Evolutionary conservation across 495 filamentous ascomycete genomes (phyloP).

Genomic region (Pyrenopolyporus hunteri): DNA sequence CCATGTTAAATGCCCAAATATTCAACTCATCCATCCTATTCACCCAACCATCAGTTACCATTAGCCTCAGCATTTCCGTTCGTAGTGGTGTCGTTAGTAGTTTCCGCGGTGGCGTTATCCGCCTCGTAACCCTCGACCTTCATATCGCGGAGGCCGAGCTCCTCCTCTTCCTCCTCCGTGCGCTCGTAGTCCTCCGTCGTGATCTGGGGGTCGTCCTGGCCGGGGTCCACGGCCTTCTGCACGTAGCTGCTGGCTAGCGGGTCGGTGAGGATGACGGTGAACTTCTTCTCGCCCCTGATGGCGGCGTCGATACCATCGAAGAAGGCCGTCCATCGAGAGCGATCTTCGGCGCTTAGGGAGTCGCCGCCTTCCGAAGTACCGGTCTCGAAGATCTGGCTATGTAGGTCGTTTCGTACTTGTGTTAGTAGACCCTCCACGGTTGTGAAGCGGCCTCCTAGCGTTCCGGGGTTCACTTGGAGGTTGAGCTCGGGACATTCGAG

Average conservation of each 20-base stretch:
- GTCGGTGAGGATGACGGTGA: slow-evolving; percentile 85
- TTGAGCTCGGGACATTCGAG: slow-evolving; percentile 84
- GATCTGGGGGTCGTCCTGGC: slow-evolving; percentile 79
- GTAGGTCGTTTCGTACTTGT: slow-evolving; percentile 87
- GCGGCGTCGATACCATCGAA: slow-evolving; percentile 76
- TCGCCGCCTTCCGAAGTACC: slow-evolving; percentile 66
- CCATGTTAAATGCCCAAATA: slow-evolving; percentile 17
- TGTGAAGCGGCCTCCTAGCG: slow-evolving; percentile 94
- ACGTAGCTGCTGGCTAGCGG: slow-evolving; percentile 92
- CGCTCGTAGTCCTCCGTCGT: slow-evolving; percentile 82
- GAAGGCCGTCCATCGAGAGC: slow-evolving; percentile 77
- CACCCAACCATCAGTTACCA: not conserved
- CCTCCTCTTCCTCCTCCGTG: slow-evolving; percentile 88
- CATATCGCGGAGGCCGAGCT: slow-evolving; percentile 89
- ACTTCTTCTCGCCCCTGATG: slow-evolving; percentile 80
- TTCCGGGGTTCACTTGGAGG: slow-evolving; percentile 84
- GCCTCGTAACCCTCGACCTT: slow-evolving; percentile 86
- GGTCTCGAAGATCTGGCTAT: slow-evolving; percentile 81
- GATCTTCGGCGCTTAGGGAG: slow-evolving; percentile 67
- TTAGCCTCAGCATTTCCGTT: slow-evolving; percentile 13
- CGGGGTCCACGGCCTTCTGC: slow-evolving; percentile 76
- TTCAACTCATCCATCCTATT: not conserved
- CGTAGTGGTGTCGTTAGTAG: slow-evolving; percentile 28
- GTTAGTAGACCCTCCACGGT: slow-evolving; percentile 95
- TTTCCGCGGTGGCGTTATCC: slow-evolving; percentile 30